A percentile compares a stretch with the other conserved stretches of the same genome.
Conservation (phyloP, 305 asterid species). For the Galium porrigens region DNA sequence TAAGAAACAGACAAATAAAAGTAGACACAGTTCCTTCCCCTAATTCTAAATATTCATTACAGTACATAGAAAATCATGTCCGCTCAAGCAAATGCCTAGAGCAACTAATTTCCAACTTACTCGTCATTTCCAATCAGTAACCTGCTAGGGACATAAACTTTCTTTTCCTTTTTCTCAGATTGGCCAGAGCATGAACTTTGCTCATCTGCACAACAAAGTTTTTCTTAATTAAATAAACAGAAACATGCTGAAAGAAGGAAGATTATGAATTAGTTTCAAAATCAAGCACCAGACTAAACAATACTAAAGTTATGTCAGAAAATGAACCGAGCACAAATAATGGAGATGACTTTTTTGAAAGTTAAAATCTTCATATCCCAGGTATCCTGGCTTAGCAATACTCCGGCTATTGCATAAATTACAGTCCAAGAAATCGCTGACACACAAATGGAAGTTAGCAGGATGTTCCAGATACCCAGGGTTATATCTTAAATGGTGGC, state of each 20-base stretch:
- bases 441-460: background rate
- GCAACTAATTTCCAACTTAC: slow-evolving; percentile 32
- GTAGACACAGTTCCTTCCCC: background rate
- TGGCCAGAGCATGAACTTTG: slow-evolving; percentile 32
- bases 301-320: background rate
- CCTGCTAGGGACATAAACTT: slow-evolving; percentile 63
- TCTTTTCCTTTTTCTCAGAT: slow-evolving; percentile 34
- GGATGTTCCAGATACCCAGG: background rate
- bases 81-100: background rate
- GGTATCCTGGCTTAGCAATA: background rate
- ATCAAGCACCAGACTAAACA: background rate
- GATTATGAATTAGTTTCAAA: slow-evolving; percentile 12
- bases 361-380: background rate
- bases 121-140: slow-evolving; percentile 65
- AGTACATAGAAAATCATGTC: background rate
- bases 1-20: background rate
- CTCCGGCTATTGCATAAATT: background rate
- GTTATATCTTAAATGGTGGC: too few species aligned
- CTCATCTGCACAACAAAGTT: slow-evolving; percentile 33
- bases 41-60: background rate
- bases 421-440: background rate
- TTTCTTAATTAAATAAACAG: background rate
- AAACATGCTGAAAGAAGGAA: slow-evolving; percentile 14
- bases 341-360: background rate
- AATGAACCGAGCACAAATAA: background rate